Base-by-base conservation (phyloP, 257 asterid species). In the Sherardia arvensis region DNA sequence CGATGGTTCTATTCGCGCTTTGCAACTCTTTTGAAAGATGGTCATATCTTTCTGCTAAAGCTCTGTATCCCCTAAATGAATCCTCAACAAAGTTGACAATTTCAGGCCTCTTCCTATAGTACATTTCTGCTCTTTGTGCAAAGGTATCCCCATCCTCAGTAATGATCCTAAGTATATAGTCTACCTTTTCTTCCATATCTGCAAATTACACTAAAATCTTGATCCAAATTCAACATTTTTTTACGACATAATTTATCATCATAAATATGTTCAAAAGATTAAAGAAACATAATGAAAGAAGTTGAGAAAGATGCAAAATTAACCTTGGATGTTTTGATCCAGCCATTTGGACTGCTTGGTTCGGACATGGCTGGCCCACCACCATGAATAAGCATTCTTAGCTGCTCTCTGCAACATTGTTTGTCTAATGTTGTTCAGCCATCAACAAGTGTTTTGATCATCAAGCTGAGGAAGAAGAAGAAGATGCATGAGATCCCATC, bases 141-240 rank as follows among this genome's bases (percentile, higher is more conserved):
- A 83, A 83, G 55, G 88, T 71, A 57, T 83, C 88, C 28, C 79
- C 88, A 69, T 78, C 88, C 59, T 83, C 85, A 7, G 80, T 80
- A 21, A 83, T 70, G 67, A 83, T 74, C 58, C 71, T 76, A 26
- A 83, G 81, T 67, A 78, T 77, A 59, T 76, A 73, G 9, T 73
- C 80, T 11, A 83, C 88, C 65, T 83, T 83, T 69, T 80, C 85
- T 71, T 78, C 88, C 84, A 83, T 83, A 69, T 80, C 88, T 83
- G 79, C 66, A 66, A 68, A 53, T 25, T 25, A 29, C 8, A 56
- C 8, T 58, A 25, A 68, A 33, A 60, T 33, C 21, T 43, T 43
- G 51, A 43, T 43, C 51, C 51, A 43, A 43, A 43, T 43, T 43
- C 17, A 14, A 14, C 51, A 15, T 43, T 43, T n/a, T 17, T 43